Percentiles rank a stretch among this genome's conserved stretches.
Evolutionary conservation across 805 yeast genomes (phyloP).

Genomic region (Metschnikowia lochheadii): DNA sequence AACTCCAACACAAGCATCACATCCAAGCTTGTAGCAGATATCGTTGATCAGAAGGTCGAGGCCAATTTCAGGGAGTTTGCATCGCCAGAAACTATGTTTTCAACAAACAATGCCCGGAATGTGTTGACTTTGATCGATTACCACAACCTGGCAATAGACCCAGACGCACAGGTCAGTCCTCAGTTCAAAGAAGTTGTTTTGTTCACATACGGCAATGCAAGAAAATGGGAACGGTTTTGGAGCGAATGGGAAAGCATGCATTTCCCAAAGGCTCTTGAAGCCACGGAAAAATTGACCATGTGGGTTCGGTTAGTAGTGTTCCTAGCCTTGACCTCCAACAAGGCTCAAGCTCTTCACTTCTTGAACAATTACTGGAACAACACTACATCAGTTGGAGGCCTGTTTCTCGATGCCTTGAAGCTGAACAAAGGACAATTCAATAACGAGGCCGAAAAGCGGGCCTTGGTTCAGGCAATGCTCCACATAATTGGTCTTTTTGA

Average conservation of each 20-base stretch:
- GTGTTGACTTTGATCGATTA: constrained; percentile 24
- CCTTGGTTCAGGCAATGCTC: constrained; percentile 22
- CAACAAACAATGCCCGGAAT: constrained; percentile 30
- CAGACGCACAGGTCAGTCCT: constrained; percentile 10
- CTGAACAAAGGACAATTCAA: constrained; percentile 17
- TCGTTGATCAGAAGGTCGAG: constrained; percentile 13
- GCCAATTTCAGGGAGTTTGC: constrained; percentile 1
- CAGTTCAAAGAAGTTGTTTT: constrained; percentile 33
- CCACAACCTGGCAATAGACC: constrained; percentile 14
- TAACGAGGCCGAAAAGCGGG: constrained; percentile 20
- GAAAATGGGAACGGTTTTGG: constrained; percentile 39
- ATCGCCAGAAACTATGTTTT: constrained; percentile 14
- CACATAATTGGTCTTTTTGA: constrained; percentile 17
- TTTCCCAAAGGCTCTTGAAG: constrained; percentile 5
- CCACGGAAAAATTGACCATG: constrained; percentile 8
- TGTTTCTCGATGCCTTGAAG: constrained; percentile 22
- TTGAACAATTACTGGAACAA: constrained; percentile 29
- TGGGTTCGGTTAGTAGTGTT: constrained; percentile 37
- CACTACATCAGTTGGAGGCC: constrained; percentile 20
- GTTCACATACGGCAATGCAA: constrained; percentile 36
- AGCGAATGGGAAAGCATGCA: constrained; percentile 28
- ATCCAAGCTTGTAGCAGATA: constrained; percentile 23
- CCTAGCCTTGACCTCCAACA: constrained; percentile 26
- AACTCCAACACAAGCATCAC: constrained; percentile 18
- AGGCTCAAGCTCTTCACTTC: constrained; percentile 25